Evolutionary conservation across 2,329 filamentous ascomycete species (phyloP).

Genomic region (Boeremia lycopersici): DNA sequence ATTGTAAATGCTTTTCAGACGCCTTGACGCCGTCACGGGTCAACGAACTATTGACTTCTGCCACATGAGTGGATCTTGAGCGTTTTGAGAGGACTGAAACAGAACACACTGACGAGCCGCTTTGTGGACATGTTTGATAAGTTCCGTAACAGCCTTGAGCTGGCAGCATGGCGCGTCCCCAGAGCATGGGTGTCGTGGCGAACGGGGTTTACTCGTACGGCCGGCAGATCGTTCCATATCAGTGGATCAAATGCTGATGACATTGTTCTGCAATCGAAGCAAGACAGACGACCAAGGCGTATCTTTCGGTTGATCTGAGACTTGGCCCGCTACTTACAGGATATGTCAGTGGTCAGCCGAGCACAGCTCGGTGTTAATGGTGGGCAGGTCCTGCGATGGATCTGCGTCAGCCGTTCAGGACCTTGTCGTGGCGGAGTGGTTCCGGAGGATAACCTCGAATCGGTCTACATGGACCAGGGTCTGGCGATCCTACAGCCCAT

Average conservation of each 20-base stretch:
- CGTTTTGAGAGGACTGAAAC: conserved; percentile 23
- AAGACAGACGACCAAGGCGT: conserved; percentile 21
- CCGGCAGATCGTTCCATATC: conserved; percentile 30
- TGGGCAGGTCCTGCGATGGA: conserved; percentile 38
- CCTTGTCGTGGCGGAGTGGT: conserved; percentile 41
- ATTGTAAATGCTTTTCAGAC: conserved; percentile 19
- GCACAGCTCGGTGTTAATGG: conserved; percentile 28
- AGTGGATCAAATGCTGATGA: conserved; percentile 10
- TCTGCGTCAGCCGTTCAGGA: conserved; percentile 41
- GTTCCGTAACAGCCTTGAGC: conserved; percentile 8
- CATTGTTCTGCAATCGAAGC: conserved; percentile 11
- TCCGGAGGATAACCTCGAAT: conserved; percentile 42
- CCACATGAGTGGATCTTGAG: conserved; percentile 25
- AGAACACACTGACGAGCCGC: conserved; percentile 16
- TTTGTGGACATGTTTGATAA: conserved; percentile 11
- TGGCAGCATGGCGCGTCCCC: conserved; percentile 7
- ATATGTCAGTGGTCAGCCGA: conserved; percentile 37
- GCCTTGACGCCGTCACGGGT: conserved; percentile 14
- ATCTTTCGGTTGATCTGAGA: conserved; percentile 46
- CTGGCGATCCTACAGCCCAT: conserved; percentile 19
- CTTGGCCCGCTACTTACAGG: conserved; percentile 33
- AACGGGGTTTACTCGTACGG: conserved; percentile 19
- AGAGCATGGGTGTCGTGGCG: conserved; percentile 25
- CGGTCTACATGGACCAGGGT: conserved; percentile 35
- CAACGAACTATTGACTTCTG: conserved; percentile 12